A percentile compares a stretch with the other conserved stretches of the same genome.
Conservation (phyloP, 2,329 filamentous ascomycete species). For the Penicillium vulpinum region DNA sequence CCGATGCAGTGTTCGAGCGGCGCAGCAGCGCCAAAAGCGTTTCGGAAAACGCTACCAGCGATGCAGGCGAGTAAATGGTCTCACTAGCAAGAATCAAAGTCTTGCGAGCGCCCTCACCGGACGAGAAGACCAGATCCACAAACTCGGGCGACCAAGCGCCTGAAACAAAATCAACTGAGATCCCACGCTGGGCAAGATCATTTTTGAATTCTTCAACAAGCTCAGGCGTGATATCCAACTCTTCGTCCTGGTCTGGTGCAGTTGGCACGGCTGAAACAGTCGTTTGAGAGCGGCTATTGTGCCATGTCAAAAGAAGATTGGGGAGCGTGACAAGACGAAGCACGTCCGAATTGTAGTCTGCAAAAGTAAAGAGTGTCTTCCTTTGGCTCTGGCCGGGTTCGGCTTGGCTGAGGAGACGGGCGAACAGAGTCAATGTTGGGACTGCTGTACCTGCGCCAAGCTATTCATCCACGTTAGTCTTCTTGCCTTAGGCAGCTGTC, state of each 20-base stretch:
- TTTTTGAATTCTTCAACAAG: constrained; percentile 49
- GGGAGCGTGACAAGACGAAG: constrained; percentile 62
- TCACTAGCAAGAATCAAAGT: constrained; percentile 61
- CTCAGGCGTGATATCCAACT: constrained; percentile 52
- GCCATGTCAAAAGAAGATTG: constrained; percentile 61
- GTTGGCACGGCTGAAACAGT: neutral
- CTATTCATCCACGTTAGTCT: constrained; percentile 30
- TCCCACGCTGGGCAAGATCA: constrained; percentile 42
- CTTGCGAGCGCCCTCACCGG: constrained; percentile 39
- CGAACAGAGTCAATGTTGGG: constrained; percentile 57
- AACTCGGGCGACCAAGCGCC: constrained; percentile 58
- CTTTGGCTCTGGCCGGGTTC: constrained; percentile 7
- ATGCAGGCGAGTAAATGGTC: constrained; percentile 63
- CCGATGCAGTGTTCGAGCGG: constrained; percentile 28
- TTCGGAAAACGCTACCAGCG: constrained; percentile 56
- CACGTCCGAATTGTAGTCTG: constrained; percentile 63
- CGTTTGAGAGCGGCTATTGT: constrained; percentile 22
- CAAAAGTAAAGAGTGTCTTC: constrained; percentile 55
- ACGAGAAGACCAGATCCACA: constrained; percentile 45
- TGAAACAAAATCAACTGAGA: constrained; percentile 58
- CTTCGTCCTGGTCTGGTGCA: constrained; percentile 23
- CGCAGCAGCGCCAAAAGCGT: constrained; percentile 53
- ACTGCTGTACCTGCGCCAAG: constrained; percentile 65
- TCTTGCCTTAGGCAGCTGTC: neutral
- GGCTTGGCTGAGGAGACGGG: constrained; percentile 47